Base-by-base conservation (phyloP, 257 asterid genomes). In the Plantago elongata region DNA sequence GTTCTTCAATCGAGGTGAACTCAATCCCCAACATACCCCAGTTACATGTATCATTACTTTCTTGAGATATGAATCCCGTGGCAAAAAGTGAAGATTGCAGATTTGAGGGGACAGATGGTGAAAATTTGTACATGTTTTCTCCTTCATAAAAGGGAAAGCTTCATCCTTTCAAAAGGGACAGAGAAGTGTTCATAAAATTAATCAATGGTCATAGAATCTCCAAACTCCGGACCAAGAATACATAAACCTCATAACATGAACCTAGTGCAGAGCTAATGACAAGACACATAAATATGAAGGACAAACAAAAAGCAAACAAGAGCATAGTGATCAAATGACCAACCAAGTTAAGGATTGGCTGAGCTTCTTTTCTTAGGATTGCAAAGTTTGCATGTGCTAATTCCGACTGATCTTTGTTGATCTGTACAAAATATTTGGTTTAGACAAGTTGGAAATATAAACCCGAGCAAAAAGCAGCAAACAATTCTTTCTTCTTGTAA, bases 331-430 rank as follows among this genome's bases (percentile, higher is more conserved):
- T 30, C 47, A 11, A 63, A 68, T 62, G 37, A 79, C 92, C 52
- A 65, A 92, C 98, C 97, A 86, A 62, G 73, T 93, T 83, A 44
- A 92, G 91, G 77, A 92, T 69, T 38, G 83, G 64, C 73, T 87
- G 88, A 66, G 81, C 91, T 74, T 93, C 97, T 83, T 85, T 93
- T 83, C 80, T 82, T 45, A 93, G 62, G 62, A 93, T 83, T 57
- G 84, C 77, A 63, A 93, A 89, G 73, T 87, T 89, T 72, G 86
- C 79, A 46, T 64, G 83, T 48, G 87, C 79, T 81, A 89, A 75
- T 69, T 87, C 99, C 68, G 94, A 86, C 76, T 93, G 97, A 75
- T 85, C 97, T 70, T 79, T 87, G 70, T 83, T 90, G 69, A 87
- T 80, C 99, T 93, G 82, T 37, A 61, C 50, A 77, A 68, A 34